Conservation (phyloP, 139 green algal species). For the Volvox reticuliferus region DNA sequence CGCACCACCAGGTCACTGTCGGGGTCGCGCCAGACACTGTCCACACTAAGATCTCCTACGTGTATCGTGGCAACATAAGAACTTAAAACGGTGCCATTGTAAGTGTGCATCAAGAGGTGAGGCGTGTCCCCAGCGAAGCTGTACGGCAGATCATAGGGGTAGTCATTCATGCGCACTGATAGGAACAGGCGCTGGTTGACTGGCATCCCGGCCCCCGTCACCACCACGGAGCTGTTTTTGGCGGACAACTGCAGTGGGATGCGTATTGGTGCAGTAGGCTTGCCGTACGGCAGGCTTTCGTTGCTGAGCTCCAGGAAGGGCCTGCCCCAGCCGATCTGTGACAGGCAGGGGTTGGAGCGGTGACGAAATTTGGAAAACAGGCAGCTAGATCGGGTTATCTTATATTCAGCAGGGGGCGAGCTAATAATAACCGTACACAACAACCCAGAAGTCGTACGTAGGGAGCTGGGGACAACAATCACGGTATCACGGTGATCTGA, state of each 20-base stretch:
- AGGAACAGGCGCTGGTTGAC: not conserved
- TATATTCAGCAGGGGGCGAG: not conserved
- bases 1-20: not conserved
- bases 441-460: not conserved
- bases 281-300: not conserved
- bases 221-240: not conserved
- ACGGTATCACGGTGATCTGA: not conserved
- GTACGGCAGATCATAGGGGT: not conserved
- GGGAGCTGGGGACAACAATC: not conserved
- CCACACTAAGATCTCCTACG: not conserved
- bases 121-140: not conserved
- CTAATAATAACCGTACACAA: not conserved
- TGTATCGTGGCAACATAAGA: not conserved
- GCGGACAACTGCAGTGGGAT: not conserved
- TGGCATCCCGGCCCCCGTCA: not conserved
- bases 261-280: not conserved
- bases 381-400: not conserved
- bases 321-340: not conserved
- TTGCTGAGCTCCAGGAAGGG: not conserved
- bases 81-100: not conserved
- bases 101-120: not conserved
- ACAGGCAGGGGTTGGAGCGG: not conserved
- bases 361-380: not conserved
- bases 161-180: not conserved
- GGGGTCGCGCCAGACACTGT: not conserved